Evolutionary conservation across 805 yeast species (phyloP).

Genomic region (Wickerhamomyces ciferrii): DNA sequence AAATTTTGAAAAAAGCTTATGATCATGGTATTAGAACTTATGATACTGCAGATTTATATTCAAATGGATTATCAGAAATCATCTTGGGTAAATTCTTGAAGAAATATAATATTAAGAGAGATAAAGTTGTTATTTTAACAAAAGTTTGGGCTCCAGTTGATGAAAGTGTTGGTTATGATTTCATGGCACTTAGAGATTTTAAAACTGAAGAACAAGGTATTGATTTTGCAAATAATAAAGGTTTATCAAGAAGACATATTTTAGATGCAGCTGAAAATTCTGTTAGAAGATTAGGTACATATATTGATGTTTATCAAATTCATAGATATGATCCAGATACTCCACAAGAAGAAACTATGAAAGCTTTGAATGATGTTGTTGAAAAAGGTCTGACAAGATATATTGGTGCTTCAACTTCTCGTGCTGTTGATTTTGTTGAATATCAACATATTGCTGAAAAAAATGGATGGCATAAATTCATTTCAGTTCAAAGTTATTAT

Average conservation of each 20-base stretch:
- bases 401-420: slow-evolving; percentile 57
- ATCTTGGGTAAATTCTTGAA: slow-evolving; percentile 44
- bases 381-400: slow-evolving; percentile 39
- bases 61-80: slow-evolving; percentile 38
- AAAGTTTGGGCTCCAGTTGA: slow-evolving; percentile 22
- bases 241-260: slow-evolving; percentile 38
- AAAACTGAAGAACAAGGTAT: neutral
- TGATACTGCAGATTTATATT: slow-evolving; percentile 22
- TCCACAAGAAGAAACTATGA: slow-evolving; percentile 49
- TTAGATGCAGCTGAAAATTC: slow-evolving; percentile 31
- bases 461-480: slow-evolving; percentile 47
- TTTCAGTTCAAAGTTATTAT: slow-evolving; percentile 51
- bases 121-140: slow-evolving; percentile 43
- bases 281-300: slow-evolving; percentile 39
- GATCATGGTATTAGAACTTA: slow-evolving; percentile 37
- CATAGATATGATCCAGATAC: slow-evolving; percentile 43
- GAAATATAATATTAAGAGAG: slow-evolving; percentile 42
- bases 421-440: slow-evolving; percentile 42
- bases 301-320: slow-evolving; percentile 45
- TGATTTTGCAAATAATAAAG: slow-evolving; percentile 25
- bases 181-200: neutral
- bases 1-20: slow-evolving; percentile 35
- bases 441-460: slow-evolving; percentile 49
- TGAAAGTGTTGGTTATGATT: neutral
- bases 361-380: slow-evolving; percentile 44